Percentiles rank a stretch among this genome's conserved stretches.
Evolutionary conservation across 2,329 filamentous ascomycete species (phyloP).

Genomic region (Verticillium dahliae): DNA sequence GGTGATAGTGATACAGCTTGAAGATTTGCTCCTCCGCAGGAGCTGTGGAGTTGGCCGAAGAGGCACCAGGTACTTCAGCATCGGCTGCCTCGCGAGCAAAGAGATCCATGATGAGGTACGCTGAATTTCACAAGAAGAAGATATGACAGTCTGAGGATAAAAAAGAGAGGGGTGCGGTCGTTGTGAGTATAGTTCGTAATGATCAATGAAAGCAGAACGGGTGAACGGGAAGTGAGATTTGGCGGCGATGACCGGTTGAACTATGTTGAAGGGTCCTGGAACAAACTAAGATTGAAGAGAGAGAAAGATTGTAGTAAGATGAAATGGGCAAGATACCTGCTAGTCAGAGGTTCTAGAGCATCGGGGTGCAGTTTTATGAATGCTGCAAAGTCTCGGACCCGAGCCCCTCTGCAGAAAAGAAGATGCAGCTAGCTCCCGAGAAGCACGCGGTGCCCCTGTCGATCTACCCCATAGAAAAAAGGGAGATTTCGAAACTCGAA

Average conservation of each 20-base stretch:
- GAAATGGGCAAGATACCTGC: too few relatives aligned
- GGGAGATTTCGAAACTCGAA: not conserved
- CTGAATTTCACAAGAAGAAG: too few relatives aligned
- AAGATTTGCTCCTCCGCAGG: not conserved
- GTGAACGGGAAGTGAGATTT: too few relatives aligned
- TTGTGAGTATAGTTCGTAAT: too few relatives aligned
- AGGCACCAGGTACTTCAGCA: not conserved
- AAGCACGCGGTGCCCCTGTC: not conserved
- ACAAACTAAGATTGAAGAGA: too few relatives aligned
- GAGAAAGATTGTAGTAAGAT: too few relatives aligned
- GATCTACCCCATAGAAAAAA: not conserved
- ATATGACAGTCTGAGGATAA: too few relatives aligned
- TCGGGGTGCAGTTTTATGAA: not conserved
- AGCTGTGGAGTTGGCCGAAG: not conserved
- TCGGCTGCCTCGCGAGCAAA: not conserved
- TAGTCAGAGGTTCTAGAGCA: not conserved
- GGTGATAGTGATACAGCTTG: not conserved
- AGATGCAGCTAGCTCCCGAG: not conserved
- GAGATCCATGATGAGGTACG: not conserved
- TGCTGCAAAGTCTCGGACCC: not conserved
- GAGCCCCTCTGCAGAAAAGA: not conserved
- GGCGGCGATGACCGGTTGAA: too few relatives aligned
- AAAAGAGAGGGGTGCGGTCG: too few relatives aligned
- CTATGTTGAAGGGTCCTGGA: too few relatives aligned
- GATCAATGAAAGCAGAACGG: too few relatives aligned